A percentile compares a stretch with the other conserved stretches of the same genome.
These are phyloP conservation scores for Quercus mongolica DNA, from an alignment of 306 rosid species.

Conservation along the genomic window DNA sequence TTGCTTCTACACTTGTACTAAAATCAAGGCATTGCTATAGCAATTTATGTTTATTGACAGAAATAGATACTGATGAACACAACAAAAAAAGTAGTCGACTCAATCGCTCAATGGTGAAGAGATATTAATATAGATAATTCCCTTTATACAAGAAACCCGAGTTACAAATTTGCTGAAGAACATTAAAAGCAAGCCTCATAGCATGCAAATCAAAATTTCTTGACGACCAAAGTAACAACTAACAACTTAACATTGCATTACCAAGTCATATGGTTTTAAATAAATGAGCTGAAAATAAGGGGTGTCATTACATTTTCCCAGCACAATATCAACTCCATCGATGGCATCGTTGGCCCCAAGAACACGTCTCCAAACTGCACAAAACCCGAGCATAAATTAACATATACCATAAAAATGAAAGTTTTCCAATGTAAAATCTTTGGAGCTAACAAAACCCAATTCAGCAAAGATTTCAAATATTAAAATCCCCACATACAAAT, in stretches of 20 bases:
- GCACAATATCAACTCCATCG: constrained; percentile 72
- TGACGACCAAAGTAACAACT: neutral
- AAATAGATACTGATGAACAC: neutral
- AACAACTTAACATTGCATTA: neutral
- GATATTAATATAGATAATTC: neutral
- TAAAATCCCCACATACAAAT: constrained; percentile 53
- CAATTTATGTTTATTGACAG: neutral
- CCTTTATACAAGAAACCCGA: neutral
- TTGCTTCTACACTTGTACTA: too few species aligned
- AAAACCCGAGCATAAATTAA: constrained; percentile 35
- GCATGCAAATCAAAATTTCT: neutral
- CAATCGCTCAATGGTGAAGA: neutral
- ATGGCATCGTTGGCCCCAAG: constrained; percentile 69
- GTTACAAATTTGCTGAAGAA: neutral
- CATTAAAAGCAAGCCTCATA: neutral
- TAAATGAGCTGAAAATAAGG: neutral
- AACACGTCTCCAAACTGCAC: constrained; percentile 98
- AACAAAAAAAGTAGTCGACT: neutral
- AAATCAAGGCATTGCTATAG: neutral
- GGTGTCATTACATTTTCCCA: constrained; percentile 82
- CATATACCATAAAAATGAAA: neutral
- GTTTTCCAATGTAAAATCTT: neutral
- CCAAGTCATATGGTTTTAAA: neutral
- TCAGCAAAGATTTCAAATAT: neutral
- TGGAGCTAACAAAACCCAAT: neutral